These are phyloP conservation scores for Populus hybrid DNA, from an alignment of 441 rosid species.

Conservation along the genomic window DNA sequence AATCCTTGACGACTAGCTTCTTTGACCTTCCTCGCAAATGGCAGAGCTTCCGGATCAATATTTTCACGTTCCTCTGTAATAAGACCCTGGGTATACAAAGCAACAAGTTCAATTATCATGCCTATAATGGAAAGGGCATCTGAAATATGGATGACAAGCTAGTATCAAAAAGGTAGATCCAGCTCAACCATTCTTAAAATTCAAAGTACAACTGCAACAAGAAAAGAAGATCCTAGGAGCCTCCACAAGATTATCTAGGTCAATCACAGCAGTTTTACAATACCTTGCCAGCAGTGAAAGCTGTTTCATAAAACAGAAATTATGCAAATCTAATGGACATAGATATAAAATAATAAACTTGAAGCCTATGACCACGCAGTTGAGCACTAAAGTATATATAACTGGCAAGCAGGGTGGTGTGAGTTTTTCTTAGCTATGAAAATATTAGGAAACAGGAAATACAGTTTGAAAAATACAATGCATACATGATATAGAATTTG, in stretches of 20 bases:
- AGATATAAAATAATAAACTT: neutral
- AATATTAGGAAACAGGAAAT: neutral
- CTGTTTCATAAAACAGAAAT: neutral
- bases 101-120: conserved; percentile 14
- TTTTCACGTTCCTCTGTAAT: conserved; percentile 80
- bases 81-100: conserved; percentile 63
- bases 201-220: neutral
- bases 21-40: conserved; percentile 80
- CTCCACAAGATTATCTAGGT: too few relatives aligned
- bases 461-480: neutral
- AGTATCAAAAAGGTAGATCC: neutral
- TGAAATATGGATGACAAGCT: neutral
- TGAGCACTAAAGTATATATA: neutral
- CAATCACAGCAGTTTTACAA: neutral
- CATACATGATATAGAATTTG: conserved; percentile 7
- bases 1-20: conserved; percentile 91
- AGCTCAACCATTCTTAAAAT: conserved; percentile 5
- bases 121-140: neutral
- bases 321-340: neutral
- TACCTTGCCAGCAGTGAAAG: neutral
- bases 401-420: neutral
- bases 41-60: conserved; percentile 79
- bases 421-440: neutral
- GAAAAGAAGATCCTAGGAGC: neutral
- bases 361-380: neutral